A percentile compares a stretch with the other conserved stretches of the same genome.
phyloP scores from a whole-genome alignment of 2,329 filamentous ascomycete species.

The Fusarium pseudograminearum region DNA sequence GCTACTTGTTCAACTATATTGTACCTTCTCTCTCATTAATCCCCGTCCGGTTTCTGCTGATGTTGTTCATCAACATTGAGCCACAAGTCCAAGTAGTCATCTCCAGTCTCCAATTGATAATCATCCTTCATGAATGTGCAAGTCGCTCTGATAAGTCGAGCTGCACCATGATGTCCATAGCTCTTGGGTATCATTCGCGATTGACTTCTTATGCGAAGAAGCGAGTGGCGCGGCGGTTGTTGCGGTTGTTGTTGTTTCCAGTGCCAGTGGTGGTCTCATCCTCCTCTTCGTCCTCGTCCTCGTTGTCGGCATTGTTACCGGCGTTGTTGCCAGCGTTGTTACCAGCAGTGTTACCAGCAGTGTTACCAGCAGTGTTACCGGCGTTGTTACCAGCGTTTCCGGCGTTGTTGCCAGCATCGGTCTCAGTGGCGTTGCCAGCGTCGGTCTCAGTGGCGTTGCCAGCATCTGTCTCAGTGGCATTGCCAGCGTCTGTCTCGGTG shows the following conservation, averaged over 20 bases:
- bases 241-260: slow-evolving; percentile 1
- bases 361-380: background rate
- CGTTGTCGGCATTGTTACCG: background rate
- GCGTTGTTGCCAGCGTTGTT: background rate
- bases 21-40: too few relatives aligned
- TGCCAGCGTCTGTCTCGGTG: background rate
- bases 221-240: slow-evolving; percentile 3
- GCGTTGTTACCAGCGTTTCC: background rate
- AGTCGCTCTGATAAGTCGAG: background rate
- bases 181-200: background rate
- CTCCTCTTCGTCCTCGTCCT: background rate
- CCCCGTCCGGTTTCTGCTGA: too few relatives aligned
- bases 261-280: background rate
- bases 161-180: background rate
- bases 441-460: background rate
- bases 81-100: background rate
- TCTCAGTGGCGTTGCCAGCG: background rate
- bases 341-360: background rate
- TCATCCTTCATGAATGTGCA: background rate
- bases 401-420: background rate
- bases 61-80: background rate
- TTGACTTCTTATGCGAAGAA: background rate
- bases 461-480: too few relatives aligned
- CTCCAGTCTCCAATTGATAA: background rate
- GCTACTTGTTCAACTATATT: too few relatives aligned